Percentiles rank a stretch among this genome's conserved stretches.
phyloP scores from a whole-genome alignment of 2,329 filamentous ascomycete species.

The Colletotrichum viniferum region DNA sequence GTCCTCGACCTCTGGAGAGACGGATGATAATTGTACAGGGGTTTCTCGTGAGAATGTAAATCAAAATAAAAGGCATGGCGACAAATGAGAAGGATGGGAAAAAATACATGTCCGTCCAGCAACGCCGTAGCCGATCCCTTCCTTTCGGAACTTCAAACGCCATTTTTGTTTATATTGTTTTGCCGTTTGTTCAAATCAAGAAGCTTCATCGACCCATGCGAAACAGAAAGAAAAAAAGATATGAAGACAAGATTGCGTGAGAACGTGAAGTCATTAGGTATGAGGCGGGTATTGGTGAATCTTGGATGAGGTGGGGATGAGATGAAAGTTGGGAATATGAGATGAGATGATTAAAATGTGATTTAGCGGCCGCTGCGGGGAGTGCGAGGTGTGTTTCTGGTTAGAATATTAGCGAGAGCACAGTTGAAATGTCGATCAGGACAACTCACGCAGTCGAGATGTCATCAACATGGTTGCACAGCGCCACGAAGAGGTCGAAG shows the following conservation, averaged over 20 bases:
- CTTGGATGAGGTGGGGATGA: not conserved
- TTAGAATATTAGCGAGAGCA: not conserved
- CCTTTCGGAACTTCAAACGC: not conserved
- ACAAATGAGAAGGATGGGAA: slow-evolving; percentile 8
- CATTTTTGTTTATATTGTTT: slow-evolving; percentile 18
- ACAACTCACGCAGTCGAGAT: slow-evolving; percentile 60
- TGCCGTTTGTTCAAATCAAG: not conserved
- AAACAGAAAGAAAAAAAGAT: not conserved
- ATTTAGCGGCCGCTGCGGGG: slow-evolving; percentile 44
- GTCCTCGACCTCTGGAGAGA: slow-evolving; percentile 23
- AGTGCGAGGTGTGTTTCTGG: slow-evolving; percentile 36
- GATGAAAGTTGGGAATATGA: not conserved
- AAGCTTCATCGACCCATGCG: not conserved
- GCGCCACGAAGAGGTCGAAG: slow-evolving; percentile 91
- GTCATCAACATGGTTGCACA: slow-evolving; percentile 88
- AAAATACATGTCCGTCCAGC: slow-evolving; percentile 3
- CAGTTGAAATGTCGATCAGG: not conserved
- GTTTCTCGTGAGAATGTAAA: slow-evolving; percentile 19
- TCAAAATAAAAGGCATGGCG: not conserved
- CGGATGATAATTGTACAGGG: slow-evolving; percentile 38
- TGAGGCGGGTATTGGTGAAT: slow-evolving; percentile 6
- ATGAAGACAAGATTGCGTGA: not conserved
- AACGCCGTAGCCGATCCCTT: not conserved
- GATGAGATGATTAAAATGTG: not conserved
- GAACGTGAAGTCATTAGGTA: slow-evolving; percentile 27